Base-by-base conservation (phyloP, 306 rosid species). In the Echinosophora koreensis region DNA sequence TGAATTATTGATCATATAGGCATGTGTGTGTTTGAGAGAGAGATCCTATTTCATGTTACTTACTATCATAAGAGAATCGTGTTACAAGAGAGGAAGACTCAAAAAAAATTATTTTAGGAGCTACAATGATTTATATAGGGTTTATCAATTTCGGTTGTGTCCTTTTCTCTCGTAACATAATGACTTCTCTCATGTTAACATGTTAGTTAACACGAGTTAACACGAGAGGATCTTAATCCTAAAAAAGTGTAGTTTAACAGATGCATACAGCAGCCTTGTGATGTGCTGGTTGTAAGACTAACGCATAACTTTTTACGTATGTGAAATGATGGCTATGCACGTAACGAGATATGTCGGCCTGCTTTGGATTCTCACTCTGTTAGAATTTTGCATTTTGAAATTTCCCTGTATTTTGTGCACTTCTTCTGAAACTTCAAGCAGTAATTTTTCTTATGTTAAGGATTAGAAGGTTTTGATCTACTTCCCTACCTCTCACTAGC, bases 311-410 rank as follows among this genome's bases (percentile, higher is more conserved):
- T 47, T 74, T 34, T 71, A 71, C 13, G 10, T 1, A 28, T 44
- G 22, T 1, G 2, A 59, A 42, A 59, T 59, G 49, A 60, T 74
- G 18, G 17, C 13, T 56, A 3, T 41, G 47, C 74, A 77, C 54
- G 35, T 51, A 8, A 38, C n/a, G 13, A 65, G 35, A 27, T 27
- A 18, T 60, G 38, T n/a, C 18, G 6, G 18, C 30, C 28, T 75
- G 15, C 64, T 32, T 50, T 64, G 6, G 52, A 38, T 63, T 18
- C 30, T 44, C 69, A 28, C 34, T 58, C 10, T 41, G 30, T 30
- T 41, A 41, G 59, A 60, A 46, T 30, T 73, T 60, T 44, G 69
- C 46, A 28, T 73, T 30, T 73, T 60, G 78, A 46, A n/a, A 27
- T 30, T 42, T 73, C 44, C 58, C 59, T 44, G 32, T 56, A 56